These are phyloP conservation scores for Medicago ruthenica DNA, from an alignment of 306 rosid species.

Conservation along the genomic window DNA sequence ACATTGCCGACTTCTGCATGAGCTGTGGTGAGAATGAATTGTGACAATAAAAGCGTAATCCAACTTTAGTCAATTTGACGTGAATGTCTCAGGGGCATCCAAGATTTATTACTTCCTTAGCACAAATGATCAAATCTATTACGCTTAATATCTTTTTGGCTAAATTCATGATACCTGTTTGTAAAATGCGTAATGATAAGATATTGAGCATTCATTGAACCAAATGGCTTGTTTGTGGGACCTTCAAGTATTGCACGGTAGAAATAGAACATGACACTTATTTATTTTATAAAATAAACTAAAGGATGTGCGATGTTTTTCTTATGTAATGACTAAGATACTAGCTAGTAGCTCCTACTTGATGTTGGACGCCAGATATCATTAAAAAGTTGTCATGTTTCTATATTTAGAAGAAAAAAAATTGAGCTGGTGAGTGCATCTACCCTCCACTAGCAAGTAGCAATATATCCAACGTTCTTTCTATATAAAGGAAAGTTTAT, in stretches of 20 bases:
- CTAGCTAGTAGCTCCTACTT: not conserved
- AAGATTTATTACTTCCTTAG: not conserved
- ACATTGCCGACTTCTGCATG: not conserved
- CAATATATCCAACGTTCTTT: not conserved
- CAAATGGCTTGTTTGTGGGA: not conserved
- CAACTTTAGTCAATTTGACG: not conserved
- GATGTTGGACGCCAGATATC: constrained; percentile 3
- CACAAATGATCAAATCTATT: constrained; percentile 8
- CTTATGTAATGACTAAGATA: not conserved
- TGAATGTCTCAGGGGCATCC: not conserved
- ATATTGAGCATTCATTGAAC: not conserved
- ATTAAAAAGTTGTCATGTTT: not conserved
- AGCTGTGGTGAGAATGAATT: not conserved
- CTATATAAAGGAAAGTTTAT: too few relatives aligned
- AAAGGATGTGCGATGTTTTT: not conserved
- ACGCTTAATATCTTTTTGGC: constrained; percentile 22
- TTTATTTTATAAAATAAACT: not conserved
- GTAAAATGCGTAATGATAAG: constrained; percentile 21
- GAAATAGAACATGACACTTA: not conserved
- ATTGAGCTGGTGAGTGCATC: not conserved
- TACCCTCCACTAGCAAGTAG: constrained; percentile 3
- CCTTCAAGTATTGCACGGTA: constrained; percentile 12
- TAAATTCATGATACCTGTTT: not conserved
- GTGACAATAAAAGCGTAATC: not conserved
- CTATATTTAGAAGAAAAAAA: not conserved